phyloP scores from a whole-genome alignment of 805 yeast genomes.

The Ogataea minuta region DNA sequence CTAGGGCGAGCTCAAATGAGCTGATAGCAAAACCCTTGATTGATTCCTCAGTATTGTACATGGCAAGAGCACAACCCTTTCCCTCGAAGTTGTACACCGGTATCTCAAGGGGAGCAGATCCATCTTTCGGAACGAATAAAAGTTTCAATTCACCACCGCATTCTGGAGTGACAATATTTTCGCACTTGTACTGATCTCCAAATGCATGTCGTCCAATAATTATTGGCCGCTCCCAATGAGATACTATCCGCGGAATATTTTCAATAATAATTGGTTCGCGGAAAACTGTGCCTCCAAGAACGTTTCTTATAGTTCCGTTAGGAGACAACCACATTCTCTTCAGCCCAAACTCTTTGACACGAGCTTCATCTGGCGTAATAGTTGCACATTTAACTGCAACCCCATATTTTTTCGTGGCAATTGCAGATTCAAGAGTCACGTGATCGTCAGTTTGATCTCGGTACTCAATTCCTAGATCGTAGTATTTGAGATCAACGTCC shows the following conservation, averaged over 20 bases:
- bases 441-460: constrained; percentile 86
- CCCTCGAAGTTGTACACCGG: constrained; percentile 68
- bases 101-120: constrained; percentile 50
- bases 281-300: constrained; percentile 94
- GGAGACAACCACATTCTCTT: constrained; percentile 98
- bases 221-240: constrained; percentile 93
- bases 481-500: constrained; percentile 85
- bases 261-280: constrained; percentile 90
- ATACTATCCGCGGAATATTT: constrained; percentile 84
- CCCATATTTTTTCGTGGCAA: constrained; percentile 82
- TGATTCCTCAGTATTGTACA: constrained; percentile 81
- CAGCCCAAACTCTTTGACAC: constrained; percentile 85
- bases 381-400: constrained; percentile 98
- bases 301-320: constrained; percentile 94
- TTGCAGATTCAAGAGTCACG: constrained; percentile 86
- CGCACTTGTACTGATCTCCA: constrained; percentile 96
- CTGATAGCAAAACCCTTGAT: constrained; percentile 77
- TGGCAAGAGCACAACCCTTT: constrained; percentile 81
- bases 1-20: constrained; percentile 71
- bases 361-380: constrained; percentile 96
- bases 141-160: constrained; percentile 77
- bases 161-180: constrained; percentile 73
- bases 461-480: constrained; percentile 82
- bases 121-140: constrained; percentile 69
- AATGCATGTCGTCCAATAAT: constrained; percentile 96